phyloP scores from a whole-genome alignment of 768 basidiomycete genomes.

The Suillus subaureus region DNA sequence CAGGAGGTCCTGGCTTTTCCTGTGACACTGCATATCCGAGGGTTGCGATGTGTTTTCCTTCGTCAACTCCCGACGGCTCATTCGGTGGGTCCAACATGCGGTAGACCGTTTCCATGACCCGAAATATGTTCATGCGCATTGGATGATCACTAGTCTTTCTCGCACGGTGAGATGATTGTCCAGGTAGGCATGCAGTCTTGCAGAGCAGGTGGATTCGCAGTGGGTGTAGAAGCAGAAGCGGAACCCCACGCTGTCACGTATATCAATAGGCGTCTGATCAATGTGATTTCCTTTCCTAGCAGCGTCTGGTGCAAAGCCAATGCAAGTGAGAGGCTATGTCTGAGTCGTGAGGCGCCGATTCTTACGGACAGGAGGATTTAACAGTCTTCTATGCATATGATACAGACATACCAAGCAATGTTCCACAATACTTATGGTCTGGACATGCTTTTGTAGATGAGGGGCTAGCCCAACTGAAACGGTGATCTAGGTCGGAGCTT shows the following conservation, averaged over 20 bases:
- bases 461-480: neutral
- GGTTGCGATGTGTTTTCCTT: neutral
- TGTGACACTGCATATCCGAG: neutral
- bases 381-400: neutral
- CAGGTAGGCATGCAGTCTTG: neutral
- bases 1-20: neutral
- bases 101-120: neutral
- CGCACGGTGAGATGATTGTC: neutral
- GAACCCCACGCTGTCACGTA: neutral
- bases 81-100: neutral
- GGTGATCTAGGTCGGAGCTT: neutral
- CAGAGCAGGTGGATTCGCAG: neutral
- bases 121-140: neutral
- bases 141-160: constrained; percentile 1
- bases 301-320: neutral
- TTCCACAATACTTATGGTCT: neutral
- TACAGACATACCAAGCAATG: neutral
- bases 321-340: neutral
- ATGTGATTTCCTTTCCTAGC: constrained; percentile 1
- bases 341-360: neutral
- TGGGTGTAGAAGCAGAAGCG: neutral
- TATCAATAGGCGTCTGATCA: neutral
- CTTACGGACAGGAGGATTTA: neutral
- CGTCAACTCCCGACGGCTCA: neutral
- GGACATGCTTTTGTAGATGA: neutral